phyloP scores from a whole-genome alignment of 805 yeast genomes.

The Cyberlindnera maritima region DNA sequence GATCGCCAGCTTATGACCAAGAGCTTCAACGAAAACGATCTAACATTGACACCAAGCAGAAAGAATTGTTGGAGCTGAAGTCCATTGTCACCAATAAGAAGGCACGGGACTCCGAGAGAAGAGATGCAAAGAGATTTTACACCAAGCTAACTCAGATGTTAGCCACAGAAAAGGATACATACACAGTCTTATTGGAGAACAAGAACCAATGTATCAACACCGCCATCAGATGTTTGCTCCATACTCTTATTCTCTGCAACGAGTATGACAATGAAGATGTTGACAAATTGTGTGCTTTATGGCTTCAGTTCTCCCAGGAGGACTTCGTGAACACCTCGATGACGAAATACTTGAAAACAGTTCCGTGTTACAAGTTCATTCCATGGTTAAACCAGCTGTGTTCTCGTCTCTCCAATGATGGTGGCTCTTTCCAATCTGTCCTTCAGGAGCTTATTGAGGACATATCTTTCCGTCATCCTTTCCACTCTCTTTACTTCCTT shows the following conservation, averaged over 20 bases:
- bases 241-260: constrained; percentile 45
- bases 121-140: constrained; percentile 50
- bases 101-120: constrained; percentile 44
- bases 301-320: constrained; percentile 63
- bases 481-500: constrained; percentile 64
- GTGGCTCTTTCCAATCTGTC: constrained; percentile 50
- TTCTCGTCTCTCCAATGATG: constrained; percentile 58
- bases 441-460: constrained; percentile 46
- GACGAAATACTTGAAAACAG: constrained; percentile 31
- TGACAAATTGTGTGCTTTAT: constrained; percentile 77
- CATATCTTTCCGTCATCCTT: constrained; percentile 61
- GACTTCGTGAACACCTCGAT: constrained; percentile 44
- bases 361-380: constrained; percentile 63
- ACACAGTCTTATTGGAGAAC: constrained; percentile 36
- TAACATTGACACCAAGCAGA: constrained; percentile 39
- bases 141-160: constrained; percentile 47
- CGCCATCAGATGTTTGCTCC: constrained; percentile 59
- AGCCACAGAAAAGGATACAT: constrained; percentile 47
- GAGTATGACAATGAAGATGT: constrained; percentile 50
- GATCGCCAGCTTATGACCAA: constrained; percentile 41
- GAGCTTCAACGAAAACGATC: constrained; percentile 41
- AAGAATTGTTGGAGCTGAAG: constrained; percentile 50
- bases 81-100: constrained; percentile 39
- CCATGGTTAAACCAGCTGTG: constrained; percentile 83
- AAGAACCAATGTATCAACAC: constrained; percentile 44